phyloP scores from a whole-genome alignment of 164 flowering plant species.

The Euptelea pleiosperma region DNA sequence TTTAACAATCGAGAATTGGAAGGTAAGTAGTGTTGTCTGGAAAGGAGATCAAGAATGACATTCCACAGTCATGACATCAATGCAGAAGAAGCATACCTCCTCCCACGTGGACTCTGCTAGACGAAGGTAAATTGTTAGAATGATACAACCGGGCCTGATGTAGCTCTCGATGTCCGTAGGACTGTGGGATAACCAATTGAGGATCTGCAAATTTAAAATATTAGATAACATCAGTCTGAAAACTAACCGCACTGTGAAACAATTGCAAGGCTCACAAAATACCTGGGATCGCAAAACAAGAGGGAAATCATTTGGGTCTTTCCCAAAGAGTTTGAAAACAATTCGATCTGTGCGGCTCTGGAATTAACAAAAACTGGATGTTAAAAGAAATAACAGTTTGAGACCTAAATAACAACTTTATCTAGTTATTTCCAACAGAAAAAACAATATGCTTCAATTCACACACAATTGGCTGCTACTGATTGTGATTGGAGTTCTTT shows the following conservation, averaged over 20 bases:
- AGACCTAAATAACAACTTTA: too few relatives aligned
- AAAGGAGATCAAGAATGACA: not conserved
- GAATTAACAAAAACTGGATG: not conserved
- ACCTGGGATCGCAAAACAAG: conserved; percentile 57
- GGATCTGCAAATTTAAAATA: conserved; percentile 43
- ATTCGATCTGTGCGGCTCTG: conserved; percentile 84
- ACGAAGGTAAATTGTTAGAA: conserved; percentile 64
- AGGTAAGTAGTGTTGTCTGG: not conserved
- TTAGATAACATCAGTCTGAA: conserved; percentile 4
- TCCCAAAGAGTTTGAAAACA: conserved; percentile 84
- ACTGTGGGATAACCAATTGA: conserved; percentile 77
- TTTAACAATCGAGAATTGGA: not conserved
- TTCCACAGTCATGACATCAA: not conserved
- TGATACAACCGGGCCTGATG: conserved; percentile 82
- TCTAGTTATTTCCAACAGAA: too few relatives aligned
- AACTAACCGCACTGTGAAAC: not conserved
- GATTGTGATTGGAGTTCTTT: too few relatives aligned
- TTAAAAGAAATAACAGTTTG: conserved; percentile 6
- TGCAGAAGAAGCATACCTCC: conserved; percentile 40
- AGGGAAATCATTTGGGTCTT: conserved; percentile 76
- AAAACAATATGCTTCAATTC: too few relatives aligned
- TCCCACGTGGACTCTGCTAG: conserved; percentile 55
- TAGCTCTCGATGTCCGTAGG: conserved; percentile 90
- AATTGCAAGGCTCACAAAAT: conserved; percentile 2
- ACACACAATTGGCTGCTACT: too few relatives aligned